Percentiles rank a stretch among this genome's conserved stretches.
phyloP scores from a whole-genome alignment of 805 yeast genomes.

The Candida vaughaniae region DNA sequence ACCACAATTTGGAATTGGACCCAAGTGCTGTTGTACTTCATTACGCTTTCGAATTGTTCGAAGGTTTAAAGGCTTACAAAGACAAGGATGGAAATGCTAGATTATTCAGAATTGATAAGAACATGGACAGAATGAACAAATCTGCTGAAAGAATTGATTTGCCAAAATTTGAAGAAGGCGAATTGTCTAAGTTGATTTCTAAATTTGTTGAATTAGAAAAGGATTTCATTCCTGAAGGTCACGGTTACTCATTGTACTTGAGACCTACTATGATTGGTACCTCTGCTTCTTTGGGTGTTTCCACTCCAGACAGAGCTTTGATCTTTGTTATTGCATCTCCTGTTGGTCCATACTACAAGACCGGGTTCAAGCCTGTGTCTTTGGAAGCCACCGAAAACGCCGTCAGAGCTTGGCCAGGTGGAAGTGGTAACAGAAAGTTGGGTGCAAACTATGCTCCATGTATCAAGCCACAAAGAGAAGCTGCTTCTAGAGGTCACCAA shows the following conservation, averaged over 20 bases:
- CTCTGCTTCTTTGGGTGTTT: slow-evolving; percentile 82
- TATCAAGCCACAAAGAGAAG: slow-evolving; percentile 84
- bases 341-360: slow-evolving; percentile 87
- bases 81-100: slow-evolving; percentile 63
- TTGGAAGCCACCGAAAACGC: slow-evolving; percentile 95
- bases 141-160: slow-evolving; percentile 87
- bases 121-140: slow-evolving; percentile 86
- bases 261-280: slow-evolving; percentile 97
- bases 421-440: slow-evolving; percentile 92
- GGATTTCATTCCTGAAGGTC: slow-evolving; percentile 76
- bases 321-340: slow-evolving; percentile 90
- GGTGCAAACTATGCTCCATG: slow-evolving; percentile 99
- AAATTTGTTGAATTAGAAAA: slow-evolving; percentile 74
- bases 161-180: slow-evolving; percentile 81
- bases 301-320: slow-evolving; percentile 76
- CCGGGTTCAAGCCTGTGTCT: slow-evolving; percentile 93
- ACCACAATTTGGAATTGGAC: slow-evolving; percentile 70
- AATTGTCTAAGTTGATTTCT: slow-evolving; percentile 71
- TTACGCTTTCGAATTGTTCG: slow-evolving; percentile 92
- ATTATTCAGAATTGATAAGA: slow-evolving; percentile 87
- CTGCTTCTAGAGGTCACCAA: slow-evolving; percentile 88
- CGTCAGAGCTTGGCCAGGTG: slow-evolving; percentile 99
- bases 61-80: slow-evolving; percentile 91
- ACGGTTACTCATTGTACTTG: slow-evolving; percentile 87
- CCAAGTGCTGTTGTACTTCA: slow-evolving; percentile 92